Conservation (phyloP, 1,284 basidiomycete species). For the Ceraceosorus bombacis region DNA sequence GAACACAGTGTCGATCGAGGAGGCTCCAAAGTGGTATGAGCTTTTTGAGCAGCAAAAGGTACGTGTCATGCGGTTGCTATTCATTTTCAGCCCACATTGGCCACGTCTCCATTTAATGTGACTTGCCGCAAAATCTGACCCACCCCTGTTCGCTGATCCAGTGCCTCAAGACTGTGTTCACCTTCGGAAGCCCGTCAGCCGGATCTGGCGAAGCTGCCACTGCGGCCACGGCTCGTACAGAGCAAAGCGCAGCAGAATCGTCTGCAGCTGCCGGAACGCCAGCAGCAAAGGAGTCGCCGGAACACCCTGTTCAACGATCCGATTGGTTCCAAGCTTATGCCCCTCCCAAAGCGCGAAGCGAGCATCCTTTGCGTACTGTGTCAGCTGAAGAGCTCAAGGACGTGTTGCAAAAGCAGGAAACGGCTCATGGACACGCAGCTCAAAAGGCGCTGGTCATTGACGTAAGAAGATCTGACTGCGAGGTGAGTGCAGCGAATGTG, state of each 20-base stretch:
- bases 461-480: slow-evolving; percentile 32
- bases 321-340: slow-evolving; percentile 8
- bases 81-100: background rate
- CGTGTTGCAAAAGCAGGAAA: background rate
- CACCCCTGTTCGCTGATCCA: background rate
- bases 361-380: slow-evolving; percentile 3
- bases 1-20: slow-evolving; percentile 32
- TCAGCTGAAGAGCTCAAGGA: slow-evolving; percentile 8
- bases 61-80: background rate
- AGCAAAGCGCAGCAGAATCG: too few species aligned
- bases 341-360: background rate
- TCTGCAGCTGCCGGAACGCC: background rate
- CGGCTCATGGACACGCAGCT: background rate
- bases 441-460: slow-evolving; percentile 22
- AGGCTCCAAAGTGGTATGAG: slow-evolving; percentile 42
- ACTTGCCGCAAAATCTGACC: too few species aligned
- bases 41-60: slow-evolving; percentile 32
- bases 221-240: too few species aligned
- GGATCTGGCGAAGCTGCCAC: too few species aligned
- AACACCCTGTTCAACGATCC: slow-evolving; percentile 7
- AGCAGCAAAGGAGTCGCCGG: background rate
- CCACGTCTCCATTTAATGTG: background rate
- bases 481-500: slow-evolving; percentile 13
- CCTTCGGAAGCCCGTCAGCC: background rate
- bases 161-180: slow-evolving; percentile 15